Percentiles rank a stretch among this genome's conserved stretches.
phyloP scores from a whole-genome alignment of 2,329 filamentous ascomycete genomes.

The Beauveria sp. region DNA sequence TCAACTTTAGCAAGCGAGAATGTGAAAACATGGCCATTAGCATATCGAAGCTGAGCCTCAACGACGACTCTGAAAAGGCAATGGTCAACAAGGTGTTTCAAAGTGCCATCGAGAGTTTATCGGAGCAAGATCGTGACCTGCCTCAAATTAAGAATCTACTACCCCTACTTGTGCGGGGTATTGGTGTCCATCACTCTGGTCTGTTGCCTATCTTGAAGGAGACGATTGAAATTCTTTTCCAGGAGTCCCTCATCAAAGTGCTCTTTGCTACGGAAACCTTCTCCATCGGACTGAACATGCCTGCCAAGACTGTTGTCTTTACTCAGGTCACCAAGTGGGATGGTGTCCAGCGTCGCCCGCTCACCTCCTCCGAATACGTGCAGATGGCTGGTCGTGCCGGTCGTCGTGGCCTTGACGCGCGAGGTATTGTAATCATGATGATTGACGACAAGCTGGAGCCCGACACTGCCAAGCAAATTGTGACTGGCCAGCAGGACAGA shows the following conservation, averaged over 20 bases:
- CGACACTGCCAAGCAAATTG: slow-evolving; percentile 85
- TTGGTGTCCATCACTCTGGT: slow-evolving; percentile 95
- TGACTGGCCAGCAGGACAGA: slow-evolving; percentile 92
- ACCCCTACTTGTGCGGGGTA: slow-evolving; percentile 80
- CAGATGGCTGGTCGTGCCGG: slow-evolving; percentile 98
- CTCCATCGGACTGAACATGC: slow-evolving; percentile 98
- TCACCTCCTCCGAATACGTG: slow-evolving; percentile 88
- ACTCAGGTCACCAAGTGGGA: slow-evolving; percentile 95
- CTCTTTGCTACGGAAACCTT: slow-evolving; percentile 98
- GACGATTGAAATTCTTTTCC: slow-evolving; percentile 97
- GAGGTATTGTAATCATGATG: slow-evolving; percentile 99
- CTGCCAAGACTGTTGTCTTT: slow-evolving; percentile 98
- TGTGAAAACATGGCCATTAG: slow-evolving; percentile 85
- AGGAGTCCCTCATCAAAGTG: slow-evolving; percentile 95
- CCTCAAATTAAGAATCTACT: slow-evolving; percentile 88
- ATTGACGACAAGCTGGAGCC: slow-evolving; percentile 95
- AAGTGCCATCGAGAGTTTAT: slow-evolving; percentile 86
- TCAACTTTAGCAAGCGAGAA: slow-evolving; percentile 98
- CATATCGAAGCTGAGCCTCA: slow-evolving; percentile 84
- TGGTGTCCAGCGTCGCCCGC: slow-evolving; percentile 72
- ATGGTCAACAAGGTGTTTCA: slow-evolving; percentile 93
- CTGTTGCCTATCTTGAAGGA: slow-evolving; percentile 94
- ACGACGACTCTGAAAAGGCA: slow-evolving; percentile 88
- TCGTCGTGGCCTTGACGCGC: slow-evolving; percentile 91
- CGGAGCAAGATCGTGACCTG: slow-evolving; percentile 80